Evolutionary conservation across 495 filamentous ascomycete genomes (phyloP), one percentile per base, ranked within the genome.

Genomic region (Penicillium atrosanguineum): DNA sequence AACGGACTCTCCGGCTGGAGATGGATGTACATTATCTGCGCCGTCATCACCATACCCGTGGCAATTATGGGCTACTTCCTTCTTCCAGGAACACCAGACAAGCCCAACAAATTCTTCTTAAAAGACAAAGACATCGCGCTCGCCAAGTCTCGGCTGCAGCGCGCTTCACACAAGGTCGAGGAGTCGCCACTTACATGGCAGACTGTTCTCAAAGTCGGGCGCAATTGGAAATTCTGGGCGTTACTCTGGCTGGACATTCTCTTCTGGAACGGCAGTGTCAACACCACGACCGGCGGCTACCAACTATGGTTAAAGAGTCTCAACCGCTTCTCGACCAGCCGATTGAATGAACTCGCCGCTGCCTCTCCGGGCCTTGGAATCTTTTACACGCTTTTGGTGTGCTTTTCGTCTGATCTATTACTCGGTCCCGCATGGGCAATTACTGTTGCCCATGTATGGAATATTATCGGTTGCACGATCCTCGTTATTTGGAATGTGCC

Each of bases 21-120:
- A 47, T 81, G 76, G 77, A 75, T 81, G 73, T 81, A 74, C 56
- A 79, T 81, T 52, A 75, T 81, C 50, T 77, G 72, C 52, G 69
- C 71, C 1, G 48, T 80, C 4, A 77, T 79, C 52, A 82, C 77
- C 54, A 63, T 81, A 29, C 76, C 76, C 6, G 57, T 78, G 36
- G 77, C 75, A 5, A 63, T 80, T 6, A 46, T 73, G 7, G 75
- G 76, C 3, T 75, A 69, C 52, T 69, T 69, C 53, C 46, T 71
- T n/a, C 60, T 71, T 3, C 68, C 70, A 16, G 68, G 68, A 16
- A 69, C 68, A 1, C 74, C 76, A 2, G 72, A 78, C 52, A 71
- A 69, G 43, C 75, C 74, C 1, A 79, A 78, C 56, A 61, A 45
- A 48, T 51, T 66, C 21, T 57, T 80, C 18, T 50, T 80, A 20